phyloP scores from a whole-genome alignment of 129 eudicot genomes.

The Chrysanthemum seticuspe region DNA sequence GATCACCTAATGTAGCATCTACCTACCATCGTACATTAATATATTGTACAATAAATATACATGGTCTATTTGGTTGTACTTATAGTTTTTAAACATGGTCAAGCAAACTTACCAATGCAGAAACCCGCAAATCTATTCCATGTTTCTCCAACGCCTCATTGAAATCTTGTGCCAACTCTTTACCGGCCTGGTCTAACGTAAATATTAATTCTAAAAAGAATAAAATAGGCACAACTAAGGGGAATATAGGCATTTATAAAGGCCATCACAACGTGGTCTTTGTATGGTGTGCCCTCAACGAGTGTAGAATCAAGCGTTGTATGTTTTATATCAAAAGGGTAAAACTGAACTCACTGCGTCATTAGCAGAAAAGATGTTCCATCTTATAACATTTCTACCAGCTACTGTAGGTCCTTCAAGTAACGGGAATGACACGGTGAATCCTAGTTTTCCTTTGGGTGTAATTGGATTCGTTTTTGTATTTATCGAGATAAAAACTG shows the following conservation, averaged over 20 bases:
- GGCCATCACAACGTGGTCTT: too few relatives aligned
- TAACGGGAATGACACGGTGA: conserved; percentile 54
- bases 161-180: conserved; percentile 50
- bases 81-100: background rate
- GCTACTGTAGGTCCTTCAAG: conserved; percentile 35
- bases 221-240: too few relatives aligned
- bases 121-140: conserved; percentile 54
- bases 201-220: conserved; percentile 9
- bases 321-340: background rate
- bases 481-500: conserved; percentile 43
- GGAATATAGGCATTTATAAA: too few relatives aligned
- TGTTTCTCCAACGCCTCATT: conserved; percentile 62
- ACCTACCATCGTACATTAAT: conserved; percentile 36
- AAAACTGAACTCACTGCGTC: conserved; percentile 55
- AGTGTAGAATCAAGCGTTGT: background rate
- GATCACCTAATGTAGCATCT: conserved; percentile 55
- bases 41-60: background rate
- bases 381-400: conserved; percentile 38
- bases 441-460: conserved; percentile 50
- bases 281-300: background rate
- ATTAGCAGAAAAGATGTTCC: conserved; percentile 46
- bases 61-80: background rate
- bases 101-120: conserved; percentile 43
- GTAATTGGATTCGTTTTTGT: conserved; percentile 27
- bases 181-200: conserved; percentile 46